Evolutionary conservation across 1,284 basidiomycete genomes (phyloP), one percentile per base, ranked within the genome.

Genomic region (Cryptococcus jaspeensis): DNA sequence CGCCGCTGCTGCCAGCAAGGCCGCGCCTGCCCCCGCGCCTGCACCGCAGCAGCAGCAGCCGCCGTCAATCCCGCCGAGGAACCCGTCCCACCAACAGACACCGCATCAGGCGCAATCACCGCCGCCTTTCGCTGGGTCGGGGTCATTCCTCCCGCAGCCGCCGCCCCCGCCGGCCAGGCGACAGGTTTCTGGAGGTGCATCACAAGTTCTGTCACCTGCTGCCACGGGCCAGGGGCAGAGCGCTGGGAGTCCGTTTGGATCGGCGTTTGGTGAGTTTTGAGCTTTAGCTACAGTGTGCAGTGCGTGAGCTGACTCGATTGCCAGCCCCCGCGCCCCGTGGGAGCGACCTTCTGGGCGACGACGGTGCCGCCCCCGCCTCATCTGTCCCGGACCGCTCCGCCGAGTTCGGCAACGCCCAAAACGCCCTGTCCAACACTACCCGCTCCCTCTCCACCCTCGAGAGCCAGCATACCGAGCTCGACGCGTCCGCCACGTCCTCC

Each of bases 381-480:
- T 18, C 61, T 7, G 87, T 73, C 0, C 68, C 71, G 3, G 74
- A 76, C 46, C 62, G 68, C 23, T 75, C 76, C 11, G 76, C 86
- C 2, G 89, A 93, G 67, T 86, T 94, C 45, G 92, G 90, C 8
- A 94, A 95, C 70, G 77, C 85, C 35, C 87, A 86, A 74, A 93
- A 91, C 66, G 88, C 93, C 67, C 79, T 94, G 38, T 81, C 82
- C 62, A 91, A 89, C n/a, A 94, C 90, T 2, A 86, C 82, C 48
- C 83, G 81, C 22, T 44, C 65, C 11, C 64, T 78, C 15, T 52
- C 65, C 3, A 70, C 71, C 16, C 61, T 79, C 32, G 64, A 74
- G 25, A 64, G 63, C 38, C 69, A 72, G 2, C 71, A 75, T 15
- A 62, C 58, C 5, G 72, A 76, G 11, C 71, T 81, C 20, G 79